Evolutionary conservation across 2,329 filamentous ascomycete species (phyloP), one percentile per base, ranked within the genome.

Genomic region (Pseudogymnoascus sp.): DNA sequence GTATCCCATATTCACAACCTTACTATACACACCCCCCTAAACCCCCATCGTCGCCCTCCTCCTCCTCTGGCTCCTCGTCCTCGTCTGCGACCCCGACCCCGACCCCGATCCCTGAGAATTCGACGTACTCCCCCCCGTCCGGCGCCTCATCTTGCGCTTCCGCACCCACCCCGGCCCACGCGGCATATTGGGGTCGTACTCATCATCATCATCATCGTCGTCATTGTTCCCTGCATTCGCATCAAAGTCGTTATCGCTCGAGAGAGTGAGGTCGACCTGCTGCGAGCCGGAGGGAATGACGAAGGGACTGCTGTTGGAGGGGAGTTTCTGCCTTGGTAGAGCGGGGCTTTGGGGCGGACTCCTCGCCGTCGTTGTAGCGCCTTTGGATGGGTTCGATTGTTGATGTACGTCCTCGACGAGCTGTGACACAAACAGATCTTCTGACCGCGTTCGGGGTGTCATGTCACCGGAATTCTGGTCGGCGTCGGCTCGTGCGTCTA

Each of bases 221-320:
- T 68, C 67, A 4, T 70, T 21, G 2, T 31, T 14, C 14, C 23
- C 18, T 18, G 40, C 36, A 11, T 62, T 36, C 23, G 37, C 31
- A 2, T 64, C 68, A 3, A 61, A 49, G 7, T 71, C 69, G 21
- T 53, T 25, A 62, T 71, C 68, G 28, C 68, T 71, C 6, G 66
- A 68, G 16, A 67, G n/a, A 1, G 69, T 70, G 21, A 78, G 66
- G 60, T 77, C 75, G 3, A 77, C 61, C 3, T 78, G 69, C 59
- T 77, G 76, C 0, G 74, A 74, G 5, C 75, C 75, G 2, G 72
- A 61, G 2, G 77, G 76, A 31, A 75, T 62, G 28, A 65, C 65
- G 36, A 75, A 75, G n/a, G 70, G 66, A 40, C 66, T 66, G 46
- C 46, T 56, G 9, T 34, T 56, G 4, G 46, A 4, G 1, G n/a